Evolutionary conservation across 176 grass and related monocot genomes (phyloP).

Genomic region (Luzula sylvatica): DNA sequence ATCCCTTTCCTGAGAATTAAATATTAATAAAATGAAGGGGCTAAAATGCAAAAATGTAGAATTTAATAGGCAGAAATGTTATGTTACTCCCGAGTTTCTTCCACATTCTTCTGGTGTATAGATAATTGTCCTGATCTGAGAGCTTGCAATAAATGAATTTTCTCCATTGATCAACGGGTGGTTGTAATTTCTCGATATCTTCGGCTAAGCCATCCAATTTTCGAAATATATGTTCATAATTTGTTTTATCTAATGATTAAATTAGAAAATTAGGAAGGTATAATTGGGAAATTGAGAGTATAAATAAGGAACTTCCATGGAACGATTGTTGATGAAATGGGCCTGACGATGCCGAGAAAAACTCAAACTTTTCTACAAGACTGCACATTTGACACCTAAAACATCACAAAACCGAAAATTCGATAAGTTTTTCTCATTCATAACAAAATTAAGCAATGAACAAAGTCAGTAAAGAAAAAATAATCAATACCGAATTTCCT

Average conservation of each 20-base stretch:
- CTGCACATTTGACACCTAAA: constrained; percentile 53
- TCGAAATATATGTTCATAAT: constrained; percentile 44
- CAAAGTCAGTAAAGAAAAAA: neutral
- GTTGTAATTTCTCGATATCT: constrained; percentile 76
- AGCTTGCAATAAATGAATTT: constrained; percentile 93
- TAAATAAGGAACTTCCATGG: constrained; percentile 64
- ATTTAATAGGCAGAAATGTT: no score
- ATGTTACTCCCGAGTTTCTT: no score
- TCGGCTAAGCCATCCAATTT: constrained; percentile 68
- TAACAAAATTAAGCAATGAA: neutral
- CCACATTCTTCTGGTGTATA: no score
- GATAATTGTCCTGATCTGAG: constrained; percentile 59
- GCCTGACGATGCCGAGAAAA: constrained; percentile 75
- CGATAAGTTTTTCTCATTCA: neutral
- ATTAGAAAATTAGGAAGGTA: no score
- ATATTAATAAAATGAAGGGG: no score
- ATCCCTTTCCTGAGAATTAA: no score
- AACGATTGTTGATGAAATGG: constrained; percentile 95
- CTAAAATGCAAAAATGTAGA: no score
- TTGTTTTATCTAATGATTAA: no score
- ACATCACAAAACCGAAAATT: neutral
- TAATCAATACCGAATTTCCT: constrained; percentile 56
- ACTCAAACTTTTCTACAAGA: constrained; percentile 52
- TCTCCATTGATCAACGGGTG: constrained; percentile 81
- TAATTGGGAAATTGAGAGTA: neutral